Conservation (phyloP, 2,329 filamentous ascomycete genomes). For the Dendryphion nanum region DNA sequence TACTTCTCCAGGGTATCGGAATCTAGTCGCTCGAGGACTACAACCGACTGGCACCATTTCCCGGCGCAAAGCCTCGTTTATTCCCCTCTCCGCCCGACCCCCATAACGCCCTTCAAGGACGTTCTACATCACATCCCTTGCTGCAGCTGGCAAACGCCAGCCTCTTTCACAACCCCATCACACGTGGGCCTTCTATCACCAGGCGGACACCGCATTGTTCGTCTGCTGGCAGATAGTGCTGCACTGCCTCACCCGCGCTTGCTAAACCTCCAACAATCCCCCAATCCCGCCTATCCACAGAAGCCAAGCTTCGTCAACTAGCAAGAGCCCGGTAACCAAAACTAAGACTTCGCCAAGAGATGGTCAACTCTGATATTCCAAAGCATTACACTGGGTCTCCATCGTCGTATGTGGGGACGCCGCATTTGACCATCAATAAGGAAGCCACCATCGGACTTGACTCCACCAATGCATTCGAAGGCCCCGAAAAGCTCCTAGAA, state of each 20-base stretch:
- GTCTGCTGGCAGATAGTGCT: conserved; percentile 98
- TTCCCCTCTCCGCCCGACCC: conserved; percentile 79
- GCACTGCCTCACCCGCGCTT: conserved; percentile 50
- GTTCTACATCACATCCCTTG: conserved; percentile 48
- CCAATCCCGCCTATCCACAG: background rate
- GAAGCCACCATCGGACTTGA: conserved; percentile 90
- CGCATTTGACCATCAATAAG: conserved; percentile 94
- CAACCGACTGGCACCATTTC: conserved; percentile 77
- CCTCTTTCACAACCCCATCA: conserved; percentile 60
- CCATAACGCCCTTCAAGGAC: conserved; percentile 81
- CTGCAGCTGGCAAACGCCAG: conserved; percentile 88
- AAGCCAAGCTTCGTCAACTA: background rate
- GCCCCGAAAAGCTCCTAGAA: conserved; percentile 95
- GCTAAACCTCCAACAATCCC: background rate
- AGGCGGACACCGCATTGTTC: conserved; percentile 90
- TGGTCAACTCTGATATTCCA: conserved; percentile 81
- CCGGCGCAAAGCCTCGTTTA: conserved; percentile 76
- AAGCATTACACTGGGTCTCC: conserved; percentile 79
- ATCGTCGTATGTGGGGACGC: conserved; percentile 72
- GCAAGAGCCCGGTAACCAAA: conserved; percentile 21
- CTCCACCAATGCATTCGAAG: conserved; percentile 95
- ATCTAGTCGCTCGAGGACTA: conserved; percentile 66
- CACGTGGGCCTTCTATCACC: conserved; percentile 93
- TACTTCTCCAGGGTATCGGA: conserved; percentile 83
- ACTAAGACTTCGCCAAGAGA: conserved; percentile 64